A percentile compares a stretch with the other conserved stretches of the same genome.
Evolutionary conservation across 352 stramenopile genomes (phyloP).

Genomic region (Globisporangium uncinulatum): DNA sequence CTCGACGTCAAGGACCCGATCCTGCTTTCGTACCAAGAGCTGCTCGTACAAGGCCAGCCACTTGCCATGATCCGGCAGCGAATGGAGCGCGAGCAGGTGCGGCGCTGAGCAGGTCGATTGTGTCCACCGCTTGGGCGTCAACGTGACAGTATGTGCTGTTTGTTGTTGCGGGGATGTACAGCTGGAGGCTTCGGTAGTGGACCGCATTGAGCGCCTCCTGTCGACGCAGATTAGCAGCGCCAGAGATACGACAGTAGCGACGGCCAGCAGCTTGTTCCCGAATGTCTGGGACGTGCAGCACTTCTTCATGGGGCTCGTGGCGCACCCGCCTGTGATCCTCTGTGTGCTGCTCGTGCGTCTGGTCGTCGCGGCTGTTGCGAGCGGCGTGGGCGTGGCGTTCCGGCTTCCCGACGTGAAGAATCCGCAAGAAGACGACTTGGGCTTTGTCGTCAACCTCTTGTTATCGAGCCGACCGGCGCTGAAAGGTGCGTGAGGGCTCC

Average conservation of each 20-base stretch:
- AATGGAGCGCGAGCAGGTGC: slow-evolving; percentile 63
- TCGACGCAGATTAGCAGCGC: slow-evolving; percentile 32
- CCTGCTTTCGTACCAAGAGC: slow-evolving; percentile 54
- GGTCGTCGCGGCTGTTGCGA: slow-evolving; percentile 32
- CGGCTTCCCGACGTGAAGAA: slow-evolving; percentile 57
- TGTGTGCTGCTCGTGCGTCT: slow-evolving; percentile 56
- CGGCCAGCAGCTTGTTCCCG: slow-evolving; percentile 33
- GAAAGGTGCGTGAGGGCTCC: slow-evolving; percentile 44
- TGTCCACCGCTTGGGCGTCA: too few species aligned
- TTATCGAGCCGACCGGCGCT: slow-evolving; percentile 51
- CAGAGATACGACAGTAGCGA: slow-evolving; percentile 12
- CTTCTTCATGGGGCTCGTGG: slow-evolving; percentile 45
- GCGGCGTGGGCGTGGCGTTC: slow-evolving; percentile 30
- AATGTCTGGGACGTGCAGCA: slow-evolving; percentile 44
- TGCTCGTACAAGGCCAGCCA: slow-evolving; percentile 51
- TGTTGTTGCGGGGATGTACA: not conserved
- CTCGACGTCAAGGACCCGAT: slow-evolving; percentile 38
- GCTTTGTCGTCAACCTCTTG: slow-evolving; percentile 55
- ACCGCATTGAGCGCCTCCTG: slow-evolving; percentile 50
- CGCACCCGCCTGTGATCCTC: slow-evolving; percentile 57
- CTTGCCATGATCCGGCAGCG: slow-evolving; percentile 64
- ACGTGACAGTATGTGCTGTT: not conserved
- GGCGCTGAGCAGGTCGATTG: too few species aligned
- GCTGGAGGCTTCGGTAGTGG: slow-evolving; percentile 10
- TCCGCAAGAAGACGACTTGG: slow-evolving; percentile 58